phyloP scores from a whole-genome alignment of 805 yeast genomes.

The Metschnikowia anglica region DNA sequence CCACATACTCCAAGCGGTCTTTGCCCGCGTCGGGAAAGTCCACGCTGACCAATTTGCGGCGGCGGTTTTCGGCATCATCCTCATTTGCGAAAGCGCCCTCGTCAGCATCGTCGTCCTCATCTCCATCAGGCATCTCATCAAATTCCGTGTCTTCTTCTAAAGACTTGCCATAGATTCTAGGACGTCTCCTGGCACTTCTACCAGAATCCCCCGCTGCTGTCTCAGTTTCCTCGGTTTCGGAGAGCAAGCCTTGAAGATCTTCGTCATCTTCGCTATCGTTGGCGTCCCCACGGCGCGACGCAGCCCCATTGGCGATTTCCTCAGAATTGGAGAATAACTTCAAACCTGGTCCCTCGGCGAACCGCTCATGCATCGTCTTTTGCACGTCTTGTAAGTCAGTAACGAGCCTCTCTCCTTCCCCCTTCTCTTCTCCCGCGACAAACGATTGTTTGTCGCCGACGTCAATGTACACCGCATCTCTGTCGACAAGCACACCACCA shows the following conservation, averaged over 20 bases:
- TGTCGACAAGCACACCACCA: conserved; percentile 97
- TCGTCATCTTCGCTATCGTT: conserved; percentile 36
- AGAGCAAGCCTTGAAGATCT: conserved; percentile 33
- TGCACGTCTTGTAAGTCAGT: conserved; percentile 75
- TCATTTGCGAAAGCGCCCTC: conserved; percentile 27
- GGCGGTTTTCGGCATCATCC: conserved; percentile 31
- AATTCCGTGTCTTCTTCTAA: conserved; percentile 48
- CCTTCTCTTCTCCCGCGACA: conserved; percentile 64
- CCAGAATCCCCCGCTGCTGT: conserved; percentile 49
- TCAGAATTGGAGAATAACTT: conserved; percentile 68
- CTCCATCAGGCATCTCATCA: conserved; percentile 41
- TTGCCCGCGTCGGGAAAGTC: conserved; percentile 42
- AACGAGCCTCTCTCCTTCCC: conserved; percentile 84
- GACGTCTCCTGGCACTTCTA: conserved; percentile 58
- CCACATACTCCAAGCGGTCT: conserved; percentile 42
- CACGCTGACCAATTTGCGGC: conserved; percentile 37
- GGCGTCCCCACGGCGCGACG: conserved; percentile 18
- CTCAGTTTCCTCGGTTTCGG: conserved; percentile 29
- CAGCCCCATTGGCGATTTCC: conserved; percentile 33
- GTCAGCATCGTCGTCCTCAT: conserved; percentile 45
- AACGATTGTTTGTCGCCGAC: conserved; percentile 59
- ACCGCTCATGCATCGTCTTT: conserved; percentile 56
- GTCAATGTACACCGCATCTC: conserved; percentile 95
- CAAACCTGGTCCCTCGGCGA: conserved; percentile 64
- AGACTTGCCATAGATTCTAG: conserved; percentile 55